These are phyloP conservation scores for Helicostylum pulchrum DNA, from an alignment of 192 early-diverging fungal species.

Conservation along the genomic window DNA sequence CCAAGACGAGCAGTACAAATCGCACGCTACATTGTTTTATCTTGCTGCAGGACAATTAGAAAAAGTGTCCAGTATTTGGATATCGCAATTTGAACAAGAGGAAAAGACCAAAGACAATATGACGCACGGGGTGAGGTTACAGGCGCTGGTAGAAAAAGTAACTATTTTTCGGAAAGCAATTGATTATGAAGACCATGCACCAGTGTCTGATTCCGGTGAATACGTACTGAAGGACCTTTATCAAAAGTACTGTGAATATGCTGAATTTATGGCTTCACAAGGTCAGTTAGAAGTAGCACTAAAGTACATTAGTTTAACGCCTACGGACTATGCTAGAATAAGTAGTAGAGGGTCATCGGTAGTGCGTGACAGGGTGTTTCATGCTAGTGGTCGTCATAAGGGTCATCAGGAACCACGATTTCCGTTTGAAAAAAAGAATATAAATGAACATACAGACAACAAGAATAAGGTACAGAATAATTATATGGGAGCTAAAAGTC, in stretches of 20 bases:
- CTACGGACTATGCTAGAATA: slow-evolving; percentile 42
- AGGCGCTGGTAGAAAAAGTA: slow-evolving; percentile 84
- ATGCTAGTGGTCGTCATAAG: no score
- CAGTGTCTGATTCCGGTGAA: slow-evolving; percentile 20
- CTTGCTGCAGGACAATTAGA: slow-evolving; percentile 76
- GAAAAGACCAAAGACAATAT: slow-evolving; percentile 13
- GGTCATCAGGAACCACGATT: no score
- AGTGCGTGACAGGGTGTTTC: no score
- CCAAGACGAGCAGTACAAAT: slow-evolving; percentile 31
- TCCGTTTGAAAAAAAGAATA: not conserved
- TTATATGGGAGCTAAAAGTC: no score
- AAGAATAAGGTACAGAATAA: no score
- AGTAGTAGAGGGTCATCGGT: no score
- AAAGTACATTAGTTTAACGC: slow-evolving; percentile 74
- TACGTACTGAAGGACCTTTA: slow-evolving; percentile 56
- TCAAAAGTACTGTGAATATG: slow-evolving; percentile 84
- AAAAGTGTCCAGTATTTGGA: slow-evolving; percentile 83
- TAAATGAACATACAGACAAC: not conserved
- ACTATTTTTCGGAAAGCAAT: slow-evolving; percentile 90
- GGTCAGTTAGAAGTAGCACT: slow-evolving; percentile 72
- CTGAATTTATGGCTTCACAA: slow-evolving; percentile 69
- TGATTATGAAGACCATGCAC: slow-evolving; percentile 77
- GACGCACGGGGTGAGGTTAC: slow-evolving; percentile 49
- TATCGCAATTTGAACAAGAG: slow-evolving; percentile 52
- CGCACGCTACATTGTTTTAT: slow-evolving; percentile 73